phyloP scores from a whole-genome alignment of 1,284 basidiomycete species.

The Entoloma clypeatum region DNA sequence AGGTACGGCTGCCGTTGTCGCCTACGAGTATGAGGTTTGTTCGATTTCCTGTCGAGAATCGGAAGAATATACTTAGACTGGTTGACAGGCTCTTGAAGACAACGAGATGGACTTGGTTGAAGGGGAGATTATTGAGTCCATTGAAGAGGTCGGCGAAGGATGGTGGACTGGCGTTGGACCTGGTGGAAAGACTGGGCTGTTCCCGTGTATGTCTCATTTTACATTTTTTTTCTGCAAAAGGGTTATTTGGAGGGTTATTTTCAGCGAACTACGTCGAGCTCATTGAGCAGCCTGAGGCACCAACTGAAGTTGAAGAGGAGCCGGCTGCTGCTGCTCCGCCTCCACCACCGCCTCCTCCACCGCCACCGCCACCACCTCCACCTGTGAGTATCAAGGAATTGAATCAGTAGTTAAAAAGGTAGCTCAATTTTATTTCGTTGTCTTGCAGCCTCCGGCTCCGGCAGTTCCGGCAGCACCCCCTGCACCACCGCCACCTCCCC shows the following conservation, averaged over 20 bases:
- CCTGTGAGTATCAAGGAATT: conserved; percentile 35
- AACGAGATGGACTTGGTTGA: conserved; percentile 81
- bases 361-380: conserved; percentile 38
- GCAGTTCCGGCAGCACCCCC: conserved; percentile 35
- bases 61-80: neutral
- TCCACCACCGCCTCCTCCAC: conserved; percentile 42
- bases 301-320: conserved; percentile 33
- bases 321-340: conserved; percentile 31
- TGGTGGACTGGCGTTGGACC: conserved; percentile 80
- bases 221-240: neutral
- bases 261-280: conserved; percentile 80
- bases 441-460: conserved; percentile 6
- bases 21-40: conserved; percentile 75
- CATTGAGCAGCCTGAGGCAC: conserved; percentile 44
- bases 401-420: conserved; percentile 4
- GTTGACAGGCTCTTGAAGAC: conserved; percentile 63
- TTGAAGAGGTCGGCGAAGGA: conserved; percentile 82
- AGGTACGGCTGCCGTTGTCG: conserved; percentile 59
- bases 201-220: conserved; percentile 55
- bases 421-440: neutral
- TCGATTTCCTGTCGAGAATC: neutral
- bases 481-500: conserved; percentile 39
- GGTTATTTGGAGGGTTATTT: neutral
- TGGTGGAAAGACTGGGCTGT: conserved; percentile 65
- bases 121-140: conserved; percentile 77